These are phyloP conservation scores for Musa itinerans DNA, from an alignment of 176 grass and related monocot genomes.

Conservation along the genomic window DNA sequence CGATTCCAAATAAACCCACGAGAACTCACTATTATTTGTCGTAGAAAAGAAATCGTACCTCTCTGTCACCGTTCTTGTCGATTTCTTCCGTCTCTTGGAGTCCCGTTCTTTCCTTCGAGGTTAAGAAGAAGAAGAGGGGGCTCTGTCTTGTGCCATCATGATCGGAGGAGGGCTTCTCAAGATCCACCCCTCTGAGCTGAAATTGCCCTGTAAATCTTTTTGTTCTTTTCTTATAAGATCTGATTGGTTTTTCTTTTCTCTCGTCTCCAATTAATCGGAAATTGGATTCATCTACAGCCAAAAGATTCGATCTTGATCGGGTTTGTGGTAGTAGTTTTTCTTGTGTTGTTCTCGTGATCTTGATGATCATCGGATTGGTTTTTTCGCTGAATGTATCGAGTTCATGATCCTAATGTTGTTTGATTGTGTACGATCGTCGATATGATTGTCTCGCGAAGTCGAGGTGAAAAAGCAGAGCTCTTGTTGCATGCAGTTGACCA, in stretches of 20 bases:
- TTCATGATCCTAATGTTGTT: constrained; percentile 12
- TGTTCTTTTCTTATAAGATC: not conserved
- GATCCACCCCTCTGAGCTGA: constrained; percentile 72
- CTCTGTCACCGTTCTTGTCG: not conserved
- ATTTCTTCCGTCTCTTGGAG: not conserved
- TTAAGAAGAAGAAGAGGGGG: not conserved
- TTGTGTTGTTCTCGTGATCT: not conserved
- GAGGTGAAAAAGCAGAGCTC: constrained; percentile 64
- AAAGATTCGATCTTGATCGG: constrained; percentile 14
- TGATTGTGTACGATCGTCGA: constrained; percentile 4
- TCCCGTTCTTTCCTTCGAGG: not conserved
- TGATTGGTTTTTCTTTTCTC: not conserved
- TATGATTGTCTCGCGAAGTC: constrained; percentile 28
- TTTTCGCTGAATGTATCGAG: not conserved
- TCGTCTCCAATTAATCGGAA: constrained; percentile 19
- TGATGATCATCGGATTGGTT: not conserved
- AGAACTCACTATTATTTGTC: not conserved
- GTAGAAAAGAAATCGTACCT: not conserved
- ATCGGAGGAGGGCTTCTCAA: constrained; percentile 46
- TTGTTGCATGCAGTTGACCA: constrained; percentile 58
- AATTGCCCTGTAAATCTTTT: constrained; percentile 59
- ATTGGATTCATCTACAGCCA: not conserved
- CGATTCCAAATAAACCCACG: not conserved
- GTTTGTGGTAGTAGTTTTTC: constrained; percentile 1
- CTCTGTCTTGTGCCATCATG: not conserved